These are phyloP conservation scores for Sextonia rubra DNA, from an alignment of 164 flowering plant genomes.

Conservation along the genomic window DNA sequence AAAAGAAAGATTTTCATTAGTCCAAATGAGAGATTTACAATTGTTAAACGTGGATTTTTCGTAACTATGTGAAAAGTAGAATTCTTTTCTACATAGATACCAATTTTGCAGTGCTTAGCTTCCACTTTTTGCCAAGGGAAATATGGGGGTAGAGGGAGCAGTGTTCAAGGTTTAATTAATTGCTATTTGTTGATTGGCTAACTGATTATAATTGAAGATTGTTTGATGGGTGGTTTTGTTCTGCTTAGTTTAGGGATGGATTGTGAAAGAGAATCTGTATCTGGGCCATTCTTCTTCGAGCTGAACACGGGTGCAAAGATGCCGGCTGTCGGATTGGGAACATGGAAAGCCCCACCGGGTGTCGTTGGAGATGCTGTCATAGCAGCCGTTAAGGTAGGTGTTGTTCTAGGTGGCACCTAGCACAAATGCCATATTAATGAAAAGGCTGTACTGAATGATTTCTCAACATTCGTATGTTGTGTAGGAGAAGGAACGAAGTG, in stretches of 20 bases:
- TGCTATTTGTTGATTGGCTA: background rate
- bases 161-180: background rate
- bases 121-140: too few species aligned
- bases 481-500: background rate
- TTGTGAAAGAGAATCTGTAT: too few species aligned
- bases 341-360: conserved; percentile 42
- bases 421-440: background rate
- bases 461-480: background rate
- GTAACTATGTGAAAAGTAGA: too few species aligned
- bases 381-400: conserved; percentile 40
- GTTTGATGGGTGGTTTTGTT: background rate
- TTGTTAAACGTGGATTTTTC: too few species aligned
- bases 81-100: too few species aligned
- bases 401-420: background rate
- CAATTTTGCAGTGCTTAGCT: too few species aligned
- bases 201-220: background rate
- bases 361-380: conserved; percentile 37
- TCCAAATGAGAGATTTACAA: too few species aligned
- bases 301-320: conserved; percentile 43
- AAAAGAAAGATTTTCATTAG: too few species aligned
- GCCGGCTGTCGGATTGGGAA: conserved; percentile 42
- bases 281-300: conserved; percentile 22
- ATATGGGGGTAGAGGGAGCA: too few species aligned
- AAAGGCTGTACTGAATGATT: background rate
- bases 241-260: conserved; percentile 4